Conservation (phyloP, 768 basidiomycete species). For the Myochromella boudieri region DNA sequence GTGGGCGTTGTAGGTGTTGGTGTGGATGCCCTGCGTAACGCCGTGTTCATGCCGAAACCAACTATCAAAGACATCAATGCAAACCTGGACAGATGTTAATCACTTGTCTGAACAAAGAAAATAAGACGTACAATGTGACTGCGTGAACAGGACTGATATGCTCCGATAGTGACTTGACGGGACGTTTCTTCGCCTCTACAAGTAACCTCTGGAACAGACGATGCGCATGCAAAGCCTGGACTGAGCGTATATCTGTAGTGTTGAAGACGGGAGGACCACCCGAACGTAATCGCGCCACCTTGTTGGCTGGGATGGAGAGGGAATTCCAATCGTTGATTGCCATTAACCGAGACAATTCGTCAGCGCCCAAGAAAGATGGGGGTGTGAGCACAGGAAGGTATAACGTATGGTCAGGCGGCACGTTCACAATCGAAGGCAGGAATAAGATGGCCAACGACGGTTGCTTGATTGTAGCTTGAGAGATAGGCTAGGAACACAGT, state of each 20-base stretch:
- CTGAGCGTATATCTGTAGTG: constrained; percentile 39
- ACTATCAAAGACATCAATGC: constrained; percentile 70
- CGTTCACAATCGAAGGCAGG: constrained; percentile 49
- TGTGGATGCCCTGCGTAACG: constrained; percentile 33
- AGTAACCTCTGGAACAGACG: constrained; percentile 47
- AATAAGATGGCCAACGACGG: constrained; percentile 71
- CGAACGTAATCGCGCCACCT: constrained; percentile 37
- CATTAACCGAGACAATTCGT: constrained; percentile 21
- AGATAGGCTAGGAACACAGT: constrained; percentile 40
- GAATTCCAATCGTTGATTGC: constrained; percentile 44
- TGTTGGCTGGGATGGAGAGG: constrained; percentile 39
- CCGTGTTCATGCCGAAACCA: constrained; percentile 55
- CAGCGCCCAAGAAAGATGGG: constrained; percentile 16
- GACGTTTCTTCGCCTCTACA: constrained; percentile 34
- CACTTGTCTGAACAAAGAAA: constrained; percentile 8
- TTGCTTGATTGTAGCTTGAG: constrained; percentile 34
- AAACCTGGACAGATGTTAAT: constrained; percentile 41
- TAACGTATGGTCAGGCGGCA: constrained; percentile 35
- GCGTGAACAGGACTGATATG: constrained; percentile 55
- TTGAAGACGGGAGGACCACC: constrained; percentile 42
- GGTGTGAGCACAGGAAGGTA: constrained; percentile 62
- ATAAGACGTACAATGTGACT: constrained; percentile 59
- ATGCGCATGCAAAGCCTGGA: constrained; percentile 42
- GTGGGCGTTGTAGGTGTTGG: constrained; percentile 33
- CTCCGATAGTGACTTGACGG: constrained; percentile 35